phyloP scores from a whole-genome alignment of 805 yeast species.

The Isabelozyma gotoi region DNA sequence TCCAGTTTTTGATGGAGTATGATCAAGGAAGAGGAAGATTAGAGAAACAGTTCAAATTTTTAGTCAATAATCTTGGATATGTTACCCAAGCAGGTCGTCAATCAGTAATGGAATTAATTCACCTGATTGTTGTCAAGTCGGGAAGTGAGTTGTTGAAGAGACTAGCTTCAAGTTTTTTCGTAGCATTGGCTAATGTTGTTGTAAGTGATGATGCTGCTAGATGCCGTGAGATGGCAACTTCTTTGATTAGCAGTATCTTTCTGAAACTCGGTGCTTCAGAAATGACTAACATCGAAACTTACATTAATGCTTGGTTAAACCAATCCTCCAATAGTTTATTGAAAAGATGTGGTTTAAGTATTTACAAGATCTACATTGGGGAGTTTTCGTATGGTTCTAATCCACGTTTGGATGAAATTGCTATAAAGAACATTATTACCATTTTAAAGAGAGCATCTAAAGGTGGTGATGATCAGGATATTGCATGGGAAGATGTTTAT shows the following conservation, averaged over 20 bases:
- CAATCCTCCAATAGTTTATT: conserved; percentile 53
- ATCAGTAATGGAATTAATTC: conserved; percentile 86
- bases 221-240: conserved; percentile 82
- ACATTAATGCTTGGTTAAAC: conserved; percentile 60
- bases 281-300: conserved; percentile 40
- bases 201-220: conserved; percentile 74
- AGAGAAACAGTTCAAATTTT: conserved; percentile 76
- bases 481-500: conserved; percentile 79
- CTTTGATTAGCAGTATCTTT: conserved; percentile 56
- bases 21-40: conserved; percentile 88
- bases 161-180: conserved; percentile 74
- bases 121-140: conserved; percentile 65
- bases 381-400: conserved; percentile 45
- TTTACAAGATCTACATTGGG: conserved; percentile 60
- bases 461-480: conserved; percentile 36
- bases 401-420: conserved; percentile 39
- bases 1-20: conserved; percentile 86
- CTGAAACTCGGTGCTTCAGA: conserved; percentile 41
- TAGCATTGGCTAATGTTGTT: conserved; percentile 74
- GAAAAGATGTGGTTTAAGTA: conserved; percentile 70
- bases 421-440: conserved; percentile 18
- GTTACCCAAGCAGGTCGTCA: conserved; percentile 85
- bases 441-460: conserved; percentile 30
- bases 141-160: conserved; percentile 57
- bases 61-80: conserved; percentile 78